Evolutionary conservation across 2,329 filamentous ascomycete genomes (phyloP), one percentile per base, ranked within the genome.

Genomic region (Spiromastix sp.): DNA sequence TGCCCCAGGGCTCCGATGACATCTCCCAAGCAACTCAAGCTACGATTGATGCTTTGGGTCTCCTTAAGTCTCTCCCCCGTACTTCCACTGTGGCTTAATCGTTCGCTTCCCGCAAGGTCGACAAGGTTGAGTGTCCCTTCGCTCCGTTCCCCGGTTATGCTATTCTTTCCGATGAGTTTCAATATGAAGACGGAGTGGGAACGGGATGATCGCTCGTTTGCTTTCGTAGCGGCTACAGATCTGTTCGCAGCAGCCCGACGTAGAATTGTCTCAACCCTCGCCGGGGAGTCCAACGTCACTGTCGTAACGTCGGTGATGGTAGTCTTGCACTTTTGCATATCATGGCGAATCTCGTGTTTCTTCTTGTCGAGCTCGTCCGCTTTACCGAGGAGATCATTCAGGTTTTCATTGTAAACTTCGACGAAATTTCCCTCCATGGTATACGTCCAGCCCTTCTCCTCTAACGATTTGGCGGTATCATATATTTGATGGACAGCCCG

Each of bases 21-120:
- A 58, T 96, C 89, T 4, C 91, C 86, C 2, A 98, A 67, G 49
- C 86, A 93, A 50, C 83, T 86, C 48, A 98, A 66, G 48, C 82
- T 91, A 65, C 85, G 89, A 67, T 98, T 98, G 71, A 98, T 98
- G 56, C 84, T 93, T 51, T 95, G 87, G 1, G 91, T 95, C 64
- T 98, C 91, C 60, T 81, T 85, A 64, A 93, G 77, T 30, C 86
- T 74, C 30, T 89, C 85, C 2, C 89, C 89, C 39, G 87, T 84
- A 3, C 81, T 85, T 42, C 84, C 79, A 31, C 83, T 89, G 55
- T 93, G 80, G 61, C 89, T 87, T 25, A 95, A 68, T 30, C 89
- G 74, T 60, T 98, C 91, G 7, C 85, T 93, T 18, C 91, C 91
- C 6, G 91, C 93, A 46, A 98, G 69, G 61, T 98, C 91, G 25